These are phyloP conservation scores for Chrysoporthe cubensis DNA, from an alignment of 2,329 filamentous ascomycete genomes.

Conservation along the genomic window DNA sequence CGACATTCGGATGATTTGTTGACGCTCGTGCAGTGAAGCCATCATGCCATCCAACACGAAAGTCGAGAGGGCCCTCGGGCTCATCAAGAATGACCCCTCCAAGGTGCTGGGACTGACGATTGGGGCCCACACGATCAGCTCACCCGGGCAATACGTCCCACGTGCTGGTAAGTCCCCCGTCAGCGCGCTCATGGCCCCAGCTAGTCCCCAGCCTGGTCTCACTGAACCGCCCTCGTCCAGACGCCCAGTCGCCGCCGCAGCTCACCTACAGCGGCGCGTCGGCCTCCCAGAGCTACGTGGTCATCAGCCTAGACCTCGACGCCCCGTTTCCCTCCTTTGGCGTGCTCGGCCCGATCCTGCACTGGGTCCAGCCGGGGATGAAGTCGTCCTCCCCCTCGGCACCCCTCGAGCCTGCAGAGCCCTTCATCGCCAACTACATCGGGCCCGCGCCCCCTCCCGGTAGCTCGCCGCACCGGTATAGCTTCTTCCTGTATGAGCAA, in stretches of 20 bases:
- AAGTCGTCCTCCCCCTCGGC: constrained; percentile 13
- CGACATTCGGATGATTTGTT: too few species aligned
- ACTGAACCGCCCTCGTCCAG: constrained; percentile 1
- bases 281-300: constrained; percentile 39
- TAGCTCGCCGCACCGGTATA: constrained; percentile 52
- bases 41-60: constrained; percentile 25
- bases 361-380: constrained; percentile 51
- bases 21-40: too few species aligned
- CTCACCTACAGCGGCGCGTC: constrained; percentile 12
- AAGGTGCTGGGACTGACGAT: constrained; percentile 23
- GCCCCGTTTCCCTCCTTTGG: constrained; percentile 48
- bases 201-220: too few species aligned
- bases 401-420: constrained; percentile 17
- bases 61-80: constrained; percentile 17
- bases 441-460: constrained; percentile 49
- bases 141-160: constrained; percentile 20
- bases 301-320: constrained; percentile 51
- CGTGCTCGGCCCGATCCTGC: constrained; percentile 49
- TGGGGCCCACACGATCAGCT: constrained; percentile 14
- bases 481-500: constrained; percentile 54
- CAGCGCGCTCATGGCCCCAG: background rate
- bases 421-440: constrained; percentile 45
- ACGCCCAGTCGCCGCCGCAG: constrained; percentile 12
- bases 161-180: constrained; percentile 5
- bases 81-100: constrained; percentile 22